Percentiles rank a stretch among this genome's conserved stretches.
These are phyloP conservation scores for Populus hybrid DNA, from an alignment of 441 rosid species.

Conservation along the genomic window DNA sequence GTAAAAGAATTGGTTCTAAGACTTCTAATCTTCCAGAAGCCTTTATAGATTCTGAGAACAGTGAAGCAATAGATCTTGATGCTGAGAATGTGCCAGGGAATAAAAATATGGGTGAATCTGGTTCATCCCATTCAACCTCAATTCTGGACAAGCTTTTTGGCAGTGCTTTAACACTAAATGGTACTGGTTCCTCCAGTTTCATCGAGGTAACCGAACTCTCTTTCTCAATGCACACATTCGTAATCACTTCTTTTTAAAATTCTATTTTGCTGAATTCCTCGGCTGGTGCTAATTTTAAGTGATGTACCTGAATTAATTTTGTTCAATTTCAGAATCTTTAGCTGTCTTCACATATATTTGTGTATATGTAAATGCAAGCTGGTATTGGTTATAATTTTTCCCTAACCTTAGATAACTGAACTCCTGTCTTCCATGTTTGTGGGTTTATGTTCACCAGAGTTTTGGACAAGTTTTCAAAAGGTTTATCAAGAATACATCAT, in stretches of 20 bases:
- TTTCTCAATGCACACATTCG: background rate
- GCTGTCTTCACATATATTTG: background rate
- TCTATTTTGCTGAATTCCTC: background rate
- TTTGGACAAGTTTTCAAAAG: conserved; percentile 4
- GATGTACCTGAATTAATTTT: background rate
- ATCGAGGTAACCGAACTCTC: conserved; percentile 49
- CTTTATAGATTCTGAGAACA: conserved; percentile 34
- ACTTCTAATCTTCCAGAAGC: conserved; percentile 41
- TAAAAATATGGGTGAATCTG: conserved; percentile 40
- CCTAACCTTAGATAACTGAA: background rate
- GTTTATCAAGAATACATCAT: background rate
- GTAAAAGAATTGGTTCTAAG: conserved; percentile 30
- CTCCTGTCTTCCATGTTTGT: background rate
- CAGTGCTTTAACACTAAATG: conserved; percentile 52
- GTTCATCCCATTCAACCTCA: conserved; percentile 44
- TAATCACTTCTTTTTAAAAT: background rate
- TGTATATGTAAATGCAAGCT: background rate
- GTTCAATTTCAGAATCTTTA: background rate
- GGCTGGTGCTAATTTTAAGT: background rate
- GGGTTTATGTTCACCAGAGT: background rate
- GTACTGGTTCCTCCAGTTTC: conserved; percentile 40
- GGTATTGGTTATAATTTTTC: background rate
- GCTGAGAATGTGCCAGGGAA: conserved; percentile 28
- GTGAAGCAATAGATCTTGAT: conserved; percentile 41
- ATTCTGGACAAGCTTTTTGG: conserved; percentile 80